phyloP scores from a whole-genome alignment of 1,284 basidiomycete species.

The Heterobasidion annosum region DNA sequence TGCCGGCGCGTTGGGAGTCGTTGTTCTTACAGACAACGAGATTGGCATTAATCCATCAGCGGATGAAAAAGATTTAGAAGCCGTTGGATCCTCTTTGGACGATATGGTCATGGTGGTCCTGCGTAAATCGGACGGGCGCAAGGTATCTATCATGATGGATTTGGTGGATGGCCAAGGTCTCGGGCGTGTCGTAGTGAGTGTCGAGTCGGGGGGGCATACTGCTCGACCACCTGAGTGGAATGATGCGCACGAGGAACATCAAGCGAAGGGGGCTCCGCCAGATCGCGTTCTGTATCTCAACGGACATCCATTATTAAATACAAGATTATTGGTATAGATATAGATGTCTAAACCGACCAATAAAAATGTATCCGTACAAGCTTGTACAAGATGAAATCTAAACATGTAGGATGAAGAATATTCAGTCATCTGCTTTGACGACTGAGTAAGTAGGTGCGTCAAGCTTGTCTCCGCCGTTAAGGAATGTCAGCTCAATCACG shows the following conservation, averaged over 20 bases:
- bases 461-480: constrained; percentile 73
- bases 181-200: constrained; percentile 42
- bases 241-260: constrained; percentile 13
- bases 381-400: neutral
- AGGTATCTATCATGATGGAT: constrained; percentile 47
- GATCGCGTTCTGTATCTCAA: constrained; percentile 64
- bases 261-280: constrained; percentile 8
- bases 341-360: neutral
- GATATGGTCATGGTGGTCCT: constrained; percentile 58
- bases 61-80: constrained; percentile 41
- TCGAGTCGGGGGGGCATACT: constrained; percentile 26
- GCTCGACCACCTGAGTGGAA: constrained; percentile 17
- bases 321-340: constrained; percentile 51
- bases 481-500: constrained; percentile 82
- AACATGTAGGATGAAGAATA: neutral
- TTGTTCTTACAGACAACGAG: constrained; percentile 63
- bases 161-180: constrained; percentile 33
- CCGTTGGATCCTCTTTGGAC: constrained; percentile 41
- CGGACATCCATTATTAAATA: constrained; percentile 68
- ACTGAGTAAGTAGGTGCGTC: constrained; percentile 86
- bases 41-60: constrained; percentile 59
- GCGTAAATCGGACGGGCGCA: constrained; percentile 37
- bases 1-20: constrained; percentile 65
- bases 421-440: constrained; percentile 64
- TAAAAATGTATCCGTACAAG: neutral